Conservation (phyloP, 176 grass and related monocot genomes). For the Dactylis glomerata region DNA sequence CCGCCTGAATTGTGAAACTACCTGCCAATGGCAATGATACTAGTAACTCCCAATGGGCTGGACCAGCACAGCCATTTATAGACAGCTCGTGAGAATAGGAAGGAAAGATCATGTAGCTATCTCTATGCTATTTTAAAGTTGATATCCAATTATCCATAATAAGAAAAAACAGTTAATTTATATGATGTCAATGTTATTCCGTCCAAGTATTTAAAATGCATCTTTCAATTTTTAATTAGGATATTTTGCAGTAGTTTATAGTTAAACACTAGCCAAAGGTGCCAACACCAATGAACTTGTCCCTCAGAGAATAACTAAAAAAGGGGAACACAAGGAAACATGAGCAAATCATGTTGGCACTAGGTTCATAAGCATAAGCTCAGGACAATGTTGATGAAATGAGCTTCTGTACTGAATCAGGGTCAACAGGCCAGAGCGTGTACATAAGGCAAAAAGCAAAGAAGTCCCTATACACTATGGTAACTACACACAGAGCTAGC, state of each 20-base stretch:
- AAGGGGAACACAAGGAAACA: background rate
- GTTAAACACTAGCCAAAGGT: background rate
- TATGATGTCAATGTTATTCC: background rate
- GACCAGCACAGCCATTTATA: background rate
- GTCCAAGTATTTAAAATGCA: background rate
- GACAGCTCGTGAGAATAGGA: background rate
- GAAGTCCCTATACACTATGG: background rate
- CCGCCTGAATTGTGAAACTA: background rate
- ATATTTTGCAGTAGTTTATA: background rate
- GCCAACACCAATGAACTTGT: background rate
- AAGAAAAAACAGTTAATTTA: background rate
- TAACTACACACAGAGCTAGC: background rate
- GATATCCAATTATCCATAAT: background rate
- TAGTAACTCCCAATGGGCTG: background rate
- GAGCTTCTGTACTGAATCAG: background rate
- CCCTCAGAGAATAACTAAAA: background rate
- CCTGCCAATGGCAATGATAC: background rate
- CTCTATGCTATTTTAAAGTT: background rate
- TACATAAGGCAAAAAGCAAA: background rate
- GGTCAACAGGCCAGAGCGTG: background rate
- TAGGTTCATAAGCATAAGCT: background rate
- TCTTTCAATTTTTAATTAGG: background rate
- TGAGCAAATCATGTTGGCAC: background rate
- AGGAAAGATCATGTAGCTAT: background rate
- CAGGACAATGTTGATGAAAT: background rate